phyloP scores from a whole-genome alignment of 208 protist species.

The Leishmania gerbilli region DNA sequence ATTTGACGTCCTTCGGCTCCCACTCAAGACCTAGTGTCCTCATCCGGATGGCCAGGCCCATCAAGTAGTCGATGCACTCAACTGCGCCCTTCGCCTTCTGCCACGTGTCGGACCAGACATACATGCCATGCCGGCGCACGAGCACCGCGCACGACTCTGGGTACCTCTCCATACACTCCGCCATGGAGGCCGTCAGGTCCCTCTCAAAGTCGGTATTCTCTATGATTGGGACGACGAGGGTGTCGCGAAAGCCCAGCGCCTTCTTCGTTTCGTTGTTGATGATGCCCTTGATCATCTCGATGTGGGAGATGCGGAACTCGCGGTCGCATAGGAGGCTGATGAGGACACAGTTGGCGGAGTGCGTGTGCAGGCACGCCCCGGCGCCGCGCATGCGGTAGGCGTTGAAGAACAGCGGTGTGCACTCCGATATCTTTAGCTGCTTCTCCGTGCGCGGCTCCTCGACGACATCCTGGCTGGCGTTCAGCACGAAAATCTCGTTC shows the following conservation, averaged over 20 bases:
- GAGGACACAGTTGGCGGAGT: conserved; percentile 84
- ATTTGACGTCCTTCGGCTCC: conserved; percentile 38
- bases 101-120: conserved; percentile 95
- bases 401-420: conserved; percentile 95
- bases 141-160: conserved; percentile 92
- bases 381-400: conserved; percentile 86
- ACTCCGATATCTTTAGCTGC: conserved; percentile 87
- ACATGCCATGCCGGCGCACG: conserved; percentile 95
- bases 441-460: conserved; percentile 39
- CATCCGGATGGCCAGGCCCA: conserved; percentile 86
- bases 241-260: conserved; percentile 79
- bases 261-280: conserved; percentile 49
- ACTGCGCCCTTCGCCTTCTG: conserved; percentile 92
- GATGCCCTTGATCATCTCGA: conserved; percentile 97
- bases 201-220: conserved; percentile 92
- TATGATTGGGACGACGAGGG: conserved; percentile 95
- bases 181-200: conserved; percentile 78
- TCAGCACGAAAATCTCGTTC: conserved; percentile 93
- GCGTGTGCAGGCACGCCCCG: conserved; percentile 94
- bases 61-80: conserved; percentile 96
- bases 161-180: conserved; percentile 88
- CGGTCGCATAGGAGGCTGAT: conserved; percentile 89
- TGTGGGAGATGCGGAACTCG: conserved; percentile 94
- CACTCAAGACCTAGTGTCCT: conserved; percentile 49
- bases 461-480: conserved; percentile 62